Evolutionary conservation across 2,329 filamentous ascomycete genomes (phyloP), one percentile per base, ranked within the genome.

Genomic region (Arthroderma sp.): DNA sequence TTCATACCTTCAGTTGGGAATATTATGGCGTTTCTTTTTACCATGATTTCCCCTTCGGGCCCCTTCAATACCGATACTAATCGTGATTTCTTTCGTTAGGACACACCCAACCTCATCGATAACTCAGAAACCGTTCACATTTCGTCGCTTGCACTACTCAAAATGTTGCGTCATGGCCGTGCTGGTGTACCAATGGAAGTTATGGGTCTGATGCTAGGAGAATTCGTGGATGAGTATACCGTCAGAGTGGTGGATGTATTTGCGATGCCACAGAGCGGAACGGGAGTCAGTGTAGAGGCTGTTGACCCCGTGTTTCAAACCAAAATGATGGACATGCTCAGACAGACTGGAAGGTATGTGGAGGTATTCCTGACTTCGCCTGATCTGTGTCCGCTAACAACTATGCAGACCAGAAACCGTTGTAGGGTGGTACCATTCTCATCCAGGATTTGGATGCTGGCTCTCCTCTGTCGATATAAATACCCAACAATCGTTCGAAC

Each of bases 251-350:
- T 96, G 54, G 91, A 98, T 67, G 91, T 98, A 29, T 98, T 98
- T 67, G 91, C 91, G 49, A 98, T 98, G 91, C 91, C 91, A 15
- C 91, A 98, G 65, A 95, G 88, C 56, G 91, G 91, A 68, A 98
- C 91, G 1, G 91, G 91, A 55, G 91, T 98, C 56, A 94, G 86
- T 67, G 91, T 98, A 58, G 91, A 98, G 68, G 93, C 91, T 42
- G 91, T 98, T 51, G 91, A 98, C 63, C 87, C 88, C 6, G 91
- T 98, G 31, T 98, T 98, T 67, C 91, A 98, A 71, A 95, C 87
- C 59, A 98, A 95, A 75, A 98, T 98, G 91, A 98, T 98, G 91
- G 91, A 98, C 64, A 96, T 98, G 91, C 73, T 98, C 63, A 77
- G 85, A 60, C 91, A 98, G 73, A 98, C 91, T 47, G 91, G 91